Percentiles rank a stretch among this genome's conserved stretches.
Conservation (phyloP, 202 grass and related monocot genomes). For the Carex arenaria region DNA sequence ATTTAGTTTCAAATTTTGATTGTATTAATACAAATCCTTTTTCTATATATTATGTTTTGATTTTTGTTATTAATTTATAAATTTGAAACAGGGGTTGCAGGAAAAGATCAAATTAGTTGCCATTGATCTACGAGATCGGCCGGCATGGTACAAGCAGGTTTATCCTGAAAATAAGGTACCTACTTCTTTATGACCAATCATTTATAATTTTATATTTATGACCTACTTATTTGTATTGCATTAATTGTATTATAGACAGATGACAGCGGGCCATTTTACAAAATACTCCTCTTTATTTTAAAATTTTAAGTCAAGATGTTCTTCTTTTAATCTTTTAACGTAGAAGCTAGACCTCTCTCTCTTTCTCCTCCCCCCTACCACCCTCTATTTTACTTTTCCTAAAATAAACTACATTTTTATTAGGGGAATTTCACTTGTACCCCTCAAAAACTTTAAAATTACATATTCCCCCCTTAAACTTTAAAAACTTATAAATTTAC, state of each 20-base stretch:
- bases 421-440: too few relatives aligned
- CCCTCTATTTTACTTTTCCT: too few relatives aligned
- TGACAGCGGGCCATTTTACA: too few relatives aligned
- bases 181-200: not conserved
- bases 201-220: too few relatives aligned
- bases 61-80: not conserved
- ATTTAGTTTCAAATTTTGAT: not conserved
- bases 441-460: too few relatives aligned
- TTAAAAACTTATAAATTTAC: too few relatives aligned
- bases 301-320: not conserved
- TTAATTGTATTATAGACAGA: not conserved
- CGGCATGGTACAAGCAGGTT: slow-evolving; percentile 86
- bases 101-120: slow-evolving; percentile 60
- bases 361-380: too few relatives aligned
- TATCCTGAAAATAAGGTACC: slow-evolving; percentile 82
- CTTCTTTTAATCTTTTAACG: too few relatives aligned
- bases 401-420: too few relatives aligned
- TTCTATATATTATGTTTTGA: not conserved
- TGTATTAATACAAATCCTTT: not conserved
- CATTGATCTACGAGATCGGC: slow-evolving; percentile 63
- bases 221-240: too few relatives aligned
- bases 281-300: not conserved
- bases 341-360: too few relatives aligned
- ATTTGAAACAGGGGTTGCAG: slow-evolving; percentile 53
- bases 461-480: too few relatives aligned